phyloP scores from a whole-genome alignment of 371 early-diverging fungal genomes.

The Haplosporangium sp. region DNA sequence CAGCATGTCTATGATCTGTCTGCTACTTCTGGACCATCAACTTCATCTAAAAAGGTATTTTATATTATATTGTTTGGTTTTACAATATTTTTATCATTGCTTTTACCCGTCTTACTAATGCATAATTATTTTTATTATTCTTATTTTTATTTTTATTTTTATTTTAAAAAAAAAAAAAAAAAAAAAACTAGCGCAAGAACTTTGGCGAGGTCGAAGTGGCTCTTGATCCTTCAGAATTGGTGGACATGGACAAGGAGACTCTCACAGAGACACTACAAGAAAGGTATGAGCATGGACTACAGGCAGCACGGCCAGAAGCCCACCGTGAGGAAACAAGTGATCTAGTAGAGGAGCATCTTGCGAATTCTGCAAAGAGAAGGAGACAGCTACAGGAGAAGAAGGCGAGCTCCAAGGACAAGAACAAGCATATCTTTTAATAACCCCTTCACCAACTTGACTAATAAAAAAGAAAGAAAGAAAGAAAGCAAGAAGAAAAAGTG shows the following conservation, averaged over 20 bases:
- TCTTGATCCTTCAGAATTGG: conserved; percentile 83
- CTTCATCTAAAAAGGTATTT: conserved; percentile 35
- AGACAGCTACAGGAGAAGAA: conserved; percentile 69
- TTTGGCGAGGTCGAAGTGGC: conserved; percentile 76
- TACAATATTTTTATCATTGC: no score
- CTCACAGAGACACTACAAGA: conserved; percentile 77
- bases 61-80: no score
- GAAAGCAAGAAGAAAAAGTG: no score
- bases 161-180: no score
- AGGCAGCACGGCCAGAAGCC: conserved; percentile 60
- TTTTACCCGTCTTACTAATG: no score
- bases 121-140: neutral
- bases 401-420: conserved; percentile 67
- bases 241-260: conserved; percentile 78
- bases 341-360: conserved; percentile 88
- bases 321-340: conserved; percentile 85
- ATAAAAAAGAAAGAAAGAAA: no score
- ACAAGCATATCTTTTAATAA: conserved; percentile 75
- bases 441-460: neutral
- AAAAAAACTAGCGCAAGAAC: conserved; percentile 60
- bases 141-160: neutral
- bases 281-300: conserved; percentile 78
- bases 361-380: conserved; percentile 75
- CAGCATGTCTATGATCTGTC: conserved; percentile 91
- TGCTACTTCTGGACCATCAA: conserved; percentile 37